phyloP scores from a whole-genome alignment of 495 filamentous ascomycete species.

The Aspergillus panamensis region DNA sequence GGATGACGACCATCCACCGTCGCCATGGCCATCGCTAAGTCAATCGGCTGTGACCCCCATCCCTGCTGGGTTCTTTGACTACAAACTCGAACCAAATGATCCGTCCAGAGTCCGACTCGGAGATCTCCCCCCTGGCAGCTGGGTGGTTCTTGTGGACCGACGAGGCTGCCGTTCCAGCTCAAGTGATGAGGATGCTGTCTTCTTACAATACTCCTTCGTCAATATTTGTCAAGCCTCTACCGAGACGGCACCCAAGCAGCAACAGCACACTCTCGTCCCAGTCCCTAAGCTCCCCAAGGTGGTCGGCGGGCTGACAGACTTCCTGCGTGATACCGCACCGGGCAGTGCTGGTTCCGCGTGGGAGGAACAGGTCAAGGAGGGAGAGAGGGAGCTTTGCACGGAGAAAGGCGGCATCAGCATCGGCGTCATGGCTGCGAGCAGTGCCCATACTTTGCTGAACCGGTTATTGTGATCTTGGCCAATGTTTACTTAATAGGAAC shows the following conservation, averaged over 20 bases:
- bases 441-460: background rate
- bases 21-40: background rate
- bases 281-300: background rate
- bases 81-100: slow-evolving; percentile 1
- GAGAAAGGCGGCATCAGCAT: background rate
- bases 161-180: background rate
- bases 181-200: slow-evolving; percentile 1
- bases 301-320: slow-evolving; percentile 7
- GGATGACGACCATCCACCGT: background rate
- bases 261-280: slow-evolving; percentile 5
- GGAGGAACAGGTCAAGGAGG: slow-evolving; percentile 3
- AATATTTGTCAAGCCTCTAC: slow-evolving; percentile 10
- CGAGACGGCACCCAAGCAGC: slow-evolving; percentile 9
- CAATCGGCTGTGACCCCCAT: slow-evolving; percentile 13
- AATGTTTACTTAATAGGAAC: no score
- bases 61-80: slow-evolving; percentile 14
- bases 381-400: background rate
- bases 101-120: slow-evolving; percentile 16
- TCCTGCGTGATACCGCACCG: slow-evolving; percentile 2
- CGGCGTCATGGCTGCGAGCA: slow-evolving; percentile 2
- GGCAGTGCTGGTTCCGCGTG: background rate
- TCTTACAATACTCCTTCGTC: slow-evolving; percentile 19
- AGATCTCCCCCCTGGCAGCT: slow-evolving; percentile 18
- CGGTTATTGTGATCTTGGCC: background rate
- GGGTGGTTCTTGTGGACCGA: slow-evolving; percentile 19